phyloP scores from a whole-genome alignment of 2,329 filamentous ascomycete genomes.

The Bisporella sp. region DNA sequence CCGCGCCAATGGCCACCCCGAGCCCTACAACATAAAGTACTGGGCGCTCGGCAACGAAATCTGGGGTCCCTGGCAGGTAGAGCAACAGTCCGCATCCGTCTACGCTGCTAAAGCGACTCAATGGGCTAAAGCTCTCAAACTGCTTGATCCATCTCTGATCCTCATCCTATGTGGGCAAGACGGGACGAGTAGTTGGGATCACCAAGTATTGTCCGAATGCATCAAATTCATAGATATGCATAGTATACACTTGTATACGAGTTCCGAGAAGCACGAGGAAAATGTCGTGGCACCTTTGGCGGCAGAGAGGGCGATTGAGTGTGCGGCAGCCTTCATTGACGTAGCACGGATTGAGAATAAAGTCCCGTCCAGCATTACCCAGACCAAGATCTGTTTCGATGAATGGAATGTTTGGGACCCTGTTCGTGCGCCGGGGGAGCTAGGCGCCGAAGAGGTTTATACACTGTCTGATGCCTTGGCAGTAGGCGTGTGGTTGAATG shows the following conservation, averaged over 20 bases:
- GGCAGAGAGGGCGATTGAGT: conserved; percentile 59
- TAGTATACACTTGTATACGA: conserved; percentile 60
- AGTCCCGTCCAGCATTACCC: conserved; percentile 21
- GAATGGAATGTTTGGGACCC: conserved; percentile 68
- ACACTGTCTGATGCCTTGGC: conserved; percentile 58
- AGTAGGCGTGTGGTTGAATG: conserved; percentile 56
- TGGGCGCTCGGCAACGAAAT: conserved; percentile 75
- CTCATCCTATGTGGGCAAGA: conserved; percentile 59
- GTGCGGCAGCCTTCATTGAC: conserved; percentile 53
- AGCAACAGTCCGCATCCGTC: conserved; percentile 47
- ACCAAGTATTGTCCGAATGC: conserved; percentile 54
- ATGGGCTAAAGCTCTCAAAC: conserved; percentile 51
- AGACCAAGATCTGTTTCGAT: conserved; percentile 60
- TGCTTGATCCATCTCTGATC: conserved; percentile 51
- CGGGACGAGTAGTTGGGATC: conserved; percentile 55
- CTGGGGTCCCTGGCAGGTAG: conserved; percentile 39
- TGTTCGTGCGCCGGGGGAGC: conserved; percentile 50
- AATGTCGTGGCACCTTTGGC: conserved; percentile 50
- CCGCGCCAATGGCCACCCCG: conserved; percentile 64
- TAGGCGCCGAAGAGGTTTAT: conserved; percentile 56
- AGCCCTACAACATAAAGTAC: conserved; percentile 79
- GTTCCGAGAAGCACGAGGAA: conserved; percentile 34
- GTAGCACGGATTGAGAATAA: conserved; percentile 54
- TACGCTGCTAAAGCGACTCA: conserved; percentile 50
- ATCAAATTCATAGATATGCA: conserved; percentile 59